Evolutionary conservation across 805 yeast genomes (phyloP).

Genomic region (Pichia gijzeniarum): DNA sequence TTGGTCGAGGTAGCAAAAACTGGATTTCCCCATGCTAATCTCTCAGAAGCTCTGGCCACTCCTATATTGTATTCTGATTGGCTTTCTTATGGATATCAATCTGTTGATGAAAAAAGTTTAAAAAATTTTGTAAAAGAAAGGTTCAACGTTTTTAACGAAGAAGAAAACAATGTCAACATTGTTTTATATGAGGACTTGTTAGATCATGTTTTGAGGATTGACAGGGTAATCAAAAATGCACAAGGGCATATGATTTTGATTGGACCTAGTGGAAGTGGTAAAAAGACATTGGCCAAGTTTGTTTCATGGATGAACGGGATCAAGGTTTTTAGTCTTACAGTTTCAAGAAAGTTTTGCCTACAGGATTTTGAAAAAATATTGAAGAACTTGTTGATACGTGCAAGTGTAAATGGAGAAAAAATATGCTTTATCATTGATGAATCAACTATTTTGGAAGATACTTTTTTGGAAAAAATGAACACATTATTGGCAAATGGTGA

Average conservation of each 20-base stretch:
- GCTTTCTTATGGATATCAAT: constrained; percentile 57
- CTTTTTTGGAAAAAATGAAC: constrained; percentile 88
- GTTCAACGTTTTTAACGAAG: constrained; percentile 68
- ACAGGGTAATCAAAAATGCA: constrained; percentile 72
- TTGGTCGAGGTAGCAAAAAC: constrained; percentile 28
- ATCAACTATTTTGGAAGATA: constrained; percentile 63
- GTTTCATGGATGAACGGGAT: constrained; percentile 91
- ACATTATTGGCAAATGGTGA: constrained; percentile 91
- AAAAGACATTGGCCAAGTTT: constrained; percentile 67
- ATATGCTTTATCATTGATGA: constrained; percentile 77
- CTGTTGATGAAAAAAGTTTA: constrained; percentile 46
- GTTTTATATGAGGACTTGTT: constrained; percentile 64
- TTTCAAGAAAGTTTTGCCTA: constrained; percentile 47
- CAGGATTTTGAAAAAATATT: constrained; percentile 63
- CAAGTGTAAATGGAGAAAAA: constrained; percentile 51
- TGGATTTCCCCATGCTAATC: constrained; percentile 43
- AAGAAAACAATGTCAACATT: constrained; percentile 55
- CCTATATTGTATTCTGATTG: constrained; percentile 72
- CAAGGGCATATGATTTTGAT: constrained; percentile 88
- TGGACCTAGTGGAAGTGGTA: constrained; percentile 81
- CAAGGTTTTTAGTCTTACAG: constrained; percentile 49
- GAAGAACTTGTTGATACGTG: constrained; percentile 42
- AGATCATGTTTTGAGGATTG: constrained; percentile 71
- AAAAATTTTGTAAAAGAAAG: constrained; percentile 54
- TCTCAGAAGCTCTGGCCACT: constrained; percentile 29